Base-by-base conservation (phyloP, 2,329 filamentous ascomycete species). In the Cephalotrichum gorgonifer region DNA sequence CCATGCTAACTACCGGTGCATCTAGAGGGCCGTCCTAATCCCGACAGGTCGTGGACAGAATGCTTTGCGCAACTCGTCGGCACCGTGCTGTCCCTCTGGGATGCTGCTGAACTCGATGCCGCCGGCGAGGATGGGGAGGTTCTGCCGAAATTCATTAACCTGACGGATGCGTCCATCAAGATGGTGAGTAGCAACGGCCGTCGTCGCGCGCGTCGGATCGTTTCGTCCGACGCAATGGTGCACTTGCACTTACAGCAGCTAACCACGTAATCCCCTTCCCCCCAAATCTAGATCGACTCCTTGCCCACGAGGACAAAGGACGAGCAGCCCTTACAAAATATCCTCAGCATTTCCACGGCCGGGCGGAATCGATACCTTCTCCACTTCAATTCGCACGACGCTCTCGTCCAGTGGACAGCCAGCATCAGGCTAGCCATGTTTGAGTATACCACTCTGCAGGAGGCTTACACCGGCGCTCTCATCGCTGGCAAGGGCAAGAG, bases 41-140 rank as follows among this genome's bases (percentile, higher is more conserved):
- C 78, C 39, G 90, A 96, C 65, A 78, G 93, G 58, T 87, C 82
- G 55, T 98, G 93, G 93, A 86, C 86, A 33, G 93, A 98, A 72
- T 96, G 88, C 67, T 98, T 97, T 68, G 90, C 91, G 41, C 93
- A 97, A 64, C 81, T 98, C 15, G 88, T 96, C 17, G 93, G 93
- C 55, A 97, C 93, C 2, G 88, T 97, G 15, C 71, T 98, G 50
- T 96, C 93, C 6, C 71, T 97, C 45, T 98, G 93, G 93, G 91
- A 98, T 67, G 90, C 91, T 23, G 83, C 86, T 54, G 89, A 93
- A 63, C 75, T 97, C 51, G 93, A 98, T 68, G 82, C 81, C 35
- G 90, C 88, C 12, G 88, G 87, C 31, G 84, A 88, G 57, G 81
- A 93, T 58, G 86, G 83, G 55, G 87, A 95, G 61, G 86, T 95